These are phyloP conservation scores for Penicillium argentinense DNA, from an alignment of 495 filamentous ascomycete species.

Conservation along the genomic window DNA sequence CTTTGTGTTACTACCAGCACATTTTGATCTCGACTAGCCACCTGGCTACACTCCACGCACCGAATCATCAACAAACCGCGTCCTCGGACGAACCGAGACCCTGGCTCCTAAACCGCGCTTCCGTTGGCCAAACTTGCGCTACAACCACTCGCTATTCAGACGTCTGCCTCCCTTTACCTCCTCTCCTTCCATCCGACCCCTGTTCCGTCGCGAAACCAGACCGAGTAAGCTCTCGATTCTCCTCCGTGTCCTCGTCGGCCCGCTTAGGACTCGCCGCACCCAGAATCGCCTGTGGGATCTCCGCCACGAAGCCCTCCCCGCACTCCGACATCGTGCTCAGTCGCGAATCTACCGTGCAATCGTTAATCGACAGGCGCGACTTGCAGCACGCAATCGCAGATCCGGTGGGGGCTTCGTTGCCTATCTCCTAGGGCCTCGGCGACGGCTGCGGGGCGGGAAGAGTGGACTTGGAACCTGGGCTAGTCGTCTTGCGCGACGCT, in stretches of 20 bases:
- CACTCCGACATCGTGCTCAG: slow-evolving; percentile 66
- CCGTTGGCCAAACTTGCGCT: slow-evolving; percentile 29
- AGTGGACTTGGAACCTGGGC: not conserved
- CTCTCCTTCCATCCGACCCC: slow-evolving; percentile 14
- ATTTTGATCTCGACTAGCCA: not conserved
- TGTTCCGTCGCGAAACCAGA: slow-evolving; percentile 19
- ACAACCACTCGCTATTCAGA: slow-evolving; percentile 14
- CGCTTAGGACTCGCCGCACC: slow-evolving; percentile 56
- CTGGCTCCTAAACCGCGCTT: slow-evolving; percentile 44
- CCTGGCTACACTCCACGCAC: not conserved
- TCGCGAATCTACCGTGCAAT: slow-evolving; percentile 74
- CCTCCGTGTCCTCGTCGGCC: slow-evolving; percentile 53
- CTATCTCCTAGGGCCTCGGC: slow-evolving; percentile 46
- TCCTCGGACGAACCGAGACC: slow-evolving; percentile 14
- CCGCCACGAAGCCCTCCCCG: slow-evolving; percentile 71
- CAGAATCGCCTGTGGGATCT: slow-evolving; percentile 63
- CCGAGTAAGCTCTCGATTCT: slow-evolving; percentile 27
- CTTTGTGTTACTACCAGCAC: too few species aligned
- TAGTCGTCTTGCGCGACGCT: slow-evolving; percentile 4
- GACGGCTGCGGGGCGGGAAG: slow-evolving; percentile 37
- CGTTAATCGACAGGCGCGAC: slow-evolving; percentile 58
- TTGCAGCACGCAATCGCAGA: slow-evolving; percentile 33
- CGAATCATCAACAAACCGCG: not conserved
- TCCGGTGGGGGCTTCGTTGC: slow-evolving; percentile 47
- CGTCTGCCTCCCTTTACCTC: slow-evolving; percentile 19